Base-by-base conservation (phyloP, 1,284 basidiomycete species). In the Leccinum subatratum region DNA sequence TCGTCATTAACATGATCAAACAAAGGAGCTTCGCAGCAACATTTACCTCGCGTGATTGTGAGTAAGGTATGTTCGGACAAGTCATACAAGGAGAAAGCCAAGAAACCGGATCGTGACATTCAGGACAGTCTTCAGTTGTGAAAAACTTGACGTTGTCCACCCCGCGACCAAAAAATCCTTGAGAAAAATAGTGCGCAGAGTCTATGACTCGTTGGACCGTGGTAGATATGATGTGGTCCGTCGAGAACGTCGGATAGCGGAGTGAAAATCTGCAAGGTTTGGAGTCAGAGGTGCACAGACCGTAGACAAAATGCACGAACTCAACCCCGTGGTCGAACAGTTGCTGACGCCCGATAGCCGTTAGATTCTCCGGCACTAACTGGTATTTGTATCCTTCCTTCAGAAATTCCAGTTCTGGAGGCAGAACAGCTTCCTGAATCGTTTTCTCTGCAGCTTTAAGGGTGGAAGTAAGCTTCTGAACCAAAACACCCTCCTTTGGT, bases 311-410 rank as follows among this genome's bases (percentile, higher is more conserved):
- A 42, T 45, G 6, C 14, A 71, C 72, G 32, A 22, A 72, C 72
- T 71, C 63, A 22, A 68, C 63, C 1, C 72, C 72, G 2, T 71
- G 69, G 12, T 74, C 39, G 6, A 74, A 72, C 2, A 72, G 18
- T 32, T 54, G 64, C 58, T 68, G 58, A 30, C 72, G 70, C 1
- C 71, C 71, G 2, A 66, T 7, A 18, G 56, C 2, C 2, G 68
- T 65, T 4, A 83, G 72, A 1, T 66, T n/a, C 16, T 66, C 22
- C 1, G 71, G 70, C 7, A 32, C 58, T 4, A 73, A 72, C 28
- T 75, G 72, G 28, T 75, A 75, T 61, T 68, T 74, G 70, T 83
- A 83, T 20, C 81, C 77, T 5, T 77, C 72, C 67, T 80, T 79
- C 25, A 83, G 72, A 72, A 84, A 84, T 63, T 70, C 71, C 32